These are phyloP conservation scores for Trichoderma oligosporum DNA, from an alignment of 2,329 filamentous ascomycete species.

Conservation along the genomic window DNA sequence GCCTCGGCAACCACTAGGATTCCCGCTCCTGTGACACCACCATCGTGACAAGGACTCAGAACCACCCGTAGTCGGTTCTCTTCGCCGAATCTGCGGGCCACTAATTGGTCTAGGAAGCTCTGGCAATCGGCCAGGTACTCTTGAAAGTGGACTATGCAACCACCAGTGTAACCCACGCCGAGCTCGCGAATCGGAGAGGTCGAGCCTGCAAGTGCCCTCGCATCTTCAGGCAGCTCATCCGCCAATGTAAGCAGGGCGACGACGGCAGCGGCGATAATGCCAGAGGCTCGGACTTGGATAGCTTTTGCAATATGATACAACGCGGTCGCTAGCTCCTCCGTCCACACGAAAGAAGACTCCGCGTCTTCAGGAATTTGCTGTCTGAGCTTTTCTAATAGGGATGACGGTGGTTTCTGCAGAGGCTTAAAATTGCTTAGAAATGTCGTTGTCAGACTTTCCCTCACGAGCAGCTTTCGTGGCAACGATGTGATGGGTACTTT, in stretches of 20 bases:
- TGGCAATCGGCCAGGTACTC: constrained; percentile 69
- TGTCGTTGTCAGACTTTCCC: constrained; percentile 65
- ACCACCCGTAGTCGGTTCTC: constrained; percentile 42
- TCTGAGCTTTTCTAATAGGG: constrained; percentile 46
- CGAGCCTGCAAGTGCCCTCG: constrained; percentile 18
- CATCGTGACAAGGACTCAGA: constrained; percentile 56
- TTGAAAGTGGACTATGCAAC: constrained; percentile 76
- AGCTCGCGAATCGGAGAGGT: constrained; percentile 46
- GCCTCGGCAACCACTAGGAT: constrained; percentile 52
- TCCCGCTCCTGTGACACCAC: constrained; percentile 59
- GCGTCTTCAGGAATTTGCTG: constrained; percentile 50
- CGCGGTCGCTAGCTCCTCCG: constrained; percentile 51
- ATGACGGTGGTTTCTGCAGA: constrained; percentile 35
- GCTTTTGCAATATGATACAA: constrained; percentile 65
- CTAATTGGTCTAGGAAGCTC: constrained; percentile 57
- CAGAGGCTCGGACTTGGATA: constrained; percentile 69
- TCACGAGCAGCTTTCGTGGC: constrained; percentile 52
- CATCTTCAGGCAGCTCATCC: constrained; percentile 55
- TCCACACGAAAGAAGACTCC: constrained; percentile 57
- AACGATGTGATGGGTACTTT: constrained; percentile 43
- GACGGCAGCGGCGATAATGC: constrained; percentile 68
- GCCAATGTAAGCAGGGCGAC: constrained; percentile 66
- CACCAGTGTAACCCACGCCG: constrained; percentile 75
- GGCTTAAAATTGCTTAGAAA: constrained; percentile 70
- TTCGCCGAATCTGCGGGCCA: constrained; percentile 32